Evolutionary conservation across 345 rosid species (phyloP).

Genomic region (Lepidium aucheri): DNA sequence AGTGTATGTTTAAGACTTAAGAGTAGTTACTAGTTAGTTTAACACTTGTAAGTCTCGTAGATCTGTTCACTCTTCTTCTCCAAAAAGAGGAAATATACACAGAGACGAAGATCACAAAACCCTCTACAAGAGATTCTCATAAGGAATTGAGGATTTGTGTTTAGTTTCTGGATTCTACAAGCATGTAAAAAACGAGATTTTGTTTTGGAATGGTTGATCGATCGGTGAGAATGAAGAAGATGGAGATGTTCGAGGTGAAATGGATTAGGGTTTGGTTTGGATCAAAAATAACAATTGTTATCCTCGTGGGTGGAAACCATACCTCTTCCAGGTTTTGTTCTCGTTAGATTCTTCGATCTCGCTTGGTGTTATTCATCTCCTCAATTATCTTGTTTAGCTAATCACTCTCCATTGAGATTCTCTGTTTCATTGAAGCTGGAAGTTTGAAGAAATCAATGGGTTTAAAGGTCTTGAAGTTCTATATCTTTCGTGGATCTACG

Average conservation of each 20-base stretch:
- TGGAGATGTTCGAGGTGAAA: constrained; percentile 19
- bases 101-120: background rate
- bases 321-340: constrained; percentile 88
- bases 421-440: background rate
- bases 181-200: background rate
- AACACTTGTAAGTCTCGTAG: background rate
- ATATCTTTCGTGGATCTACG: constrained; percentile 44
- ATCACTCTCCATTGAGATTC: constrained; percentile 18
- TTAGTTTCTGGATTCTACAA: background rate
- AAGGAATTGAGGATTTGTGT: constrained; percentile 29
- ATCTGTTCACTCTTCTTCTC: background rate
- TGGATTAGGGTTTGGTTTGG: constrained; percentile 22
- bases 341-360: constrained; percentile 50
- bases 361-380: background rate
- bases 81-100: too few relatives aligned
- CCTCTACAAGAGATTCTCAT: background rate
- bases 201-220: constrained; percentile 40
- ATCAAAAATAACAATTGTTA: constrained; percentile 47
- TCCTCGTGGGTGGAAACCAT: constrained; percentile 98
- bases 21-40: background rate
- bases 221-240: constrained; percentile 34
- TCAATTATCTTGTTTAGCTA: background rate
- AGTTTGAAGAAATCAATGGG: constrained; percentile 27
- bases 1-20: too few relatives aligned
- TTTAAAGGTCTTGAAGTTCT: constrained; percentile 35